Evolutionary conservation across 164 flowering plant genomes (phyloP), one percentile per base, ranked within the genome.

Genomic region (Aristolochia contorta): DNA sequence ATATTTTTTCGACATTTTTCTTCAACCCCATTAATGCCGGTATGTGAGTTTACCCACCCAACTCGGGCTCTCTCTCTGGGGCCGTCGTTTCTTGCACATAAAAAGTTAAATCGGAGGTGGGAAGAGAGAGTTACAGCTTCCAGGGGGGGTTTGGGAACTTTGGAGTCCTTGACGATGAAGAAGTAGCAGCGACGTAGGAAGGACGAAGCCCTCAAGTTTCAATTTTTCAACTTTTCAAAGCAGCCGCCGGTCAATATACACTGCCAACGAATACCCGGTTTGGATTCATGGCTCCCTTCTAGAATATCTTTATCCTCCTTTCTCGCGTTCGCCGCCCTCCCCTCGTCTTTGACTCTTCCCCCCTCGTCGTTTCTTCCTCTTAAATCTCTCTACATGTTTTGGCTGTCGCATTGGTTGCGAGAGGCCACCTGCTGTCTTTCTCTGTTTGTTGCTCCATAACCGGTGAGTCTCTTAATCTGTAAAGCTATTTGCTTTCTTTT

Each of bases 181-280:
- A 49, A 49, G 43, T 37, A 37, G 43, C 43, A 37, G 43, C 43
- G 43, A 37, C 43, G 43, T 37, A 37, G 43, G 43, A 10, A 37
- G 43, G 43, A 37, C 43, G 43, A 37, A 37, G 43, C 43, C 43
- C 7, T 37, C 43, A 37, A 37, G 10, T 37, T 37, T 37, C 43
- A 37, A 37, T 37, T 37, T 27, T 37, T 37, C 43, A 49, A 49
- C 22, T 49, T 49, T 18, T 49, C 53, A 49, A 49, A 49, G 53
- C 53, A 16, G 53, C 53, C 53, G 53, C 53, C 53, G 53, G 53
- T 49, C 53, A 49, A 49, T 18, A 4, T 37, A 37, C 53, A 49
- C 20, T 49, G 22, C 53, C 19, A 49, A 49, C 12, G 22, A 49
- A 49, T 49, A 13, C 53, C 53, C 43, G 43, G 7, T 37, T 37